Percentiles rank a stretch among this genome's conserved stretches.
Conservation (phyloP, 208 protist species). For the Sergeia podlipaevii region DNA sequence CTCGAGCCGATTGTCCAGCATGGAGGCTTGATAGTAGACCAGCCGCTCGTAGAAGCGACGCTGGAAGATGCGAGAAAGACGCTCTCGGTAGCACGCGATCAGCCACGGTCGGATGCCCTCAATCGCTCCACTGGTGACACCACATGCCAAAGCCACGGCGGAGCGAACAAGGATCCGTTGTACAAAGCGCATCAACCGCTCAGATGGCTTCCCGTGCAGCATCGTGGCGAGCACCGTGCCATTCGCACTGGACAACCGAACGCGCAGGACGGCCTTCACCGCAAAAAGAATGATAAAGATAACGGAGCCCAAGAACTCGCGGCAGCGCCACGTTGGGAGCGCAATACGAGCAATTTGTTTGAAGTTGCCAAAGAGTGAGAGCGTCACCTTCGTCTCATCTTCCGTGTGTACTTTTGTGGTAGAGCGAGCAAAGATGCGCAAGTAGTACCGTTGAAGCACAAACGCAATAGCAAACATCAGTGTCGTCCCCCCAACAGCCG, state of each 20-base stretch:
- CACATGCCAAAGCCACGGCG: slow-evolving; percentile 32
- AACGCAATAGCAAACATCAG: slow-evolving; percentile 21
- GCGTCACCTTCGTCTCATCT: slow-evolving; percentile 56
- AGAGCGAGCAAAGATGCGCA: slow-evolving; percentile 29
- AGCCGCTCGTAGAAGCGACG: slow-evolving; percentile 73
- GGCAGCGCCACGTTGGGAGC: slow-evolving; percentile 67
- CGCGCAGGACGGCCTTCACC: slow-evolving; percentile 69
- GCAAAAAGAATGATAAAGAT: slow-evolving; percentile 82
- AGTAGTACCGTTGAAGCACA: slow-evolving; percentile 36
- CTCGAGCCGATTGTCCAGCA: slow-evolving; percentile 75
- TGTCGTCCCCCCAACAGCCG: slow-evolving; percentile 9
- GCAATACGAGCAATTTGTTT: slow-evolving; percentile 55
- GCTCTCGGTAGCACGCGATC: slow-evolving; percentile 76
- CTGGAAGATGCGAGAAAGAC: slow-evolving; percentile 74
- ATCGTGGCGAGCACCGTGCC: slow-evolving; percentile 66
- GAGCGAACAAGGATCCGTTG: slow-evolving; percentile 40
- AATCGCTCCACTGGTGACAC: slow-evolving; percentile 54
- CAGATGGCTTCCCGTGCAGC: slow-evolving; percentile 38
- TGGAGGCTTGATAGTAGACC: slow-evolving; percentile 78
- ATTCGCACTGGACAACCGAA: slow-evolving; percentile 56
- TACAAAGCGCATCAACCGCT: slow-evolving; percentile 47
- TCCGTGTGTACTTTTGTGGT: slow-evolving; percentile 45
- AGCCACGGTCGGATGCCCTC: slow-evolving; percentile 78
- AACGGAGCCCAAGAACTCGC: slow-evolving; percentile 51
- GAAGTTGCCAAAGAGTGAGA: slow-evolving; percentile 53